Base-by-base conservation (phyloP, 2,329 filamentous ascomycete species). In the Aspergillus eucalypticola region DNA sequence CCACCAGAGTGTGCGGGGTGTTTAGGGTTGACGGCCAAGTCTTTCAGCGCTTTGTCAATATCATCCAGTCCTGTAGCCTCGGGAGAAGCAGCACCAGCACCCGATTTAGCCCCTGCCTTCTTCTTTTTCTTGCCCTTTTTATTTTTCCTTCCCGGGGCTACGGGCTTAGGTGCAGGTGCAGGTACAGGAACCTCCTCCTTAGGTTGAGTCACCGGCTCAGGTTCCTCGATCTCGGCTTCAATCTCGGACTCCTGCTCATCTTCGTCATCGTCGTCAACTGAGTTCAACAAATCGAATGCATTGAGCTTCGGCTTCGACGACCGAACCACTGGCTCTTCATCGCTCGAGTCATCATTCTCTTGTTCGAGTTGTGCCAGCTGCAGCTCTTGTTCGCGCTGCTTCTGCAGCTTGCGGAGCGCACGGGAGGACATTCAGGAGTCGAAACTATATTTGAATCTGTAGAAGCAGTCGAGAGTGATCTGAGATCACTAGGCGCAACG, bases 351-450 rank as follows among this genome's bases (percentile, higher is more conserved):
- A 64, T 78, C 67, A 6, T 69, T 67, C 51, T 79, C 73, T 51
- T 76, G 72, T 48, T 71, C 70, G 61, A 69, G 67, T 63, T 81
- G 53, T 29, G 46, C 46, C 46, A 29, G 75, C 64, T 81, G 79
- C 64, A 82, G 79, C 69, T 82, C 81, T 71, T 84, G 82, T 69
- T 87, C 86, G 60, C 82, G 82, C 77, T 87, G 84, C 64, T 82
- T 82, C 71, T 88, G 86, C 58, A 86, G 81, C 70, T 86, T 86
- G 25, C 87, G 82, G 56, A 90, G 75, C n/a, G 87, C 86, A 65
- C 87, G 83, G 17, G 86, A 86, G 46, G 87, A 89, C 87, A 90
- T 89, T 44, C 58, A 68, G 67, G 57, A 49, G 39, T 21, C 8
- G 27, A 5, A 8, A 17, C 3, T 17, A 19, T 23, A 27, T 44